A percentile compares a stretch with the other conserved stretches of the same genome.
These are phyloP conservation scores for Thozetella sp. DNA, from an alignment of 495 filamentous ascomycete species.

Conservation along the genomic window DNA sequence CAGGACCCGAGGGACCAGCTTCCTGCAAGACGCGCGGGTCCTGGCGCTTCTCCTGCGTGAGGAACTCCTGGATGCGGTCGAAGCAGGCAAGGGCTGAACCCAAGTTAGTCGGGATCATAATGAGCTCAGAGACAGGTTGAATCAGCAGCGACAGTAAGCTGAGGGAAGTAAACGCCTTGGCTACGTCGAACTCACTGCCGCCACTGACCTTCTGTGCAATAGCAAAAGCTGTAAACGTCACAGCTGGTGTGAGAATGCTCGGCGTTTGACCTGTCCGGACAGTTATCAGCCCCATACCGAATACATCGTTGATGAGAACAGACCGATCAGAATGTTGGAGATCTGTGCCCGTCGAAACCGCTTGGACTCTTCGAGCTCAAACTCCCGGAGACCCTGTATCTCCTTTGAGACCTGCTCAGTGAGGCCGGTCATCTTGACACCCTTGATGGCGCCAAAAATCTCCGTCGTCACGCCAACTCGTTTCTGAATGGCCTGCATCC, in stretches of 20 bases:
- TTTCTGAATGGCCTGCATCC: conserved; percentile 31
- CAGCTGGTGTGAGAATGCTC: conserved; percentile 9
- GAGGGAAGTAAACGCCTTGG: conserved; percentile 12
- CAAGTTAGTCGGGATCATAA: conserved; percentile 4
- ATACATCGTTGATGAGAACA: background rate
- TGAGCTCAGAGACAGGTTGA: conserved; percentile 9
- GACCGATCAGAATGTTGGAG: conserved; percentile 14
- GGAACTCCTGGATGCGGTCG: conserved; percentile 37
- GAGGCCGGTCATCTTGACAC: conserved; percentile 35
- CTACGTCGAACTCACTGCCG: conserved; percentile 10
- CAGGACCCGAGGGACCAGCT: background rate
- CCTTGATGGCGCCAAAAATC: conserved; percentile 31
- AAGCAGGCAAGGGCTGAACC: conserved; percentile 32
- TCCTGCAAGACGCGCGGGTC: conserved; percentile 4
- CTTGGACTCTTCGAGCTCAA: conserved; percentile 4
- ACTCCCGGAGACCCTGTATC: background rate
- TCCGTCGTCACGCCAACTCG: conserved; percentile 24
- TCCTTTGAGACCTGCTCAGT: conserved; percentile 13
- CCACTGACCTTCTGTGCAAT: conserved; percentile 11
- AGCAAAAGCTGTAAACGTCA: conserved; percentile 15
- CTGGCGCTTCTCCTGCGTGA: conserved; percentile 28
- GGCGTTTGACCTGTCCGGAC: conserved; percentile 6
- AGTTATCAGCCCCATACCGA: no score
- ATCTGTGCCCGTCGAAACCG: conserved; percentile 5
- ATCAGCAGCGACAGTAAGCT: conserved; percentile 10